Evolutionary conservation across 331 rosid species (phyloP).

Genomic region (Dryas integrifolia): DNA sequence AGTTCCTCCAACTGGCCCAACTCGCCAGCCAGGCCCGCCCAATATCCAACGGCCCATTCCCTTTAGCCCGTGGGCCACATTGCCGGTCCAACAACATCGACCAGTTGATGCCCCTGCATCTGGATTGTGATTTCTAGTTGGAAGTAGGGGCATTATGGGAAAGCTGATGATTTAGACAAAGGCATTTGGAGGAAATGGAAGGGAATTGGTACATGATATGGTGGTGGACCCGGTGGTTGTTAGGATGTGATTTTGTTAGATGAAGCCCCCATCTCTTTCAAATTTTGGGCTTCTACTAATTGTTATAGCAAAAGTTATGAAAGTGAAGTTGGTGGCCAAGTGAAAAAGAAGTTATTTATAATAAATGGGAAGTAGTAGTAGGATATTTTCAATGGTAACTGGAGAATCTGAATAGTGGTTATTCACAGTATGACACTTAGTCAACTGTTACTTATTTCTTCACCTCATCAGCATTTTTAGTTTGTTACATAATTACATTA

Average conservation of each 20-base stretch:
- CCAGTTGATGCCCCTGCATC: conserved; percentile 22
- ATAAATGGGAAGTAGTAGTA: neutral
- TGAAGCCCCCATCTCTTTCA: neutral
- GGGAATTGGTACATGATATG: neutral
- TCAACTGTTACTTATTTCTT: no score
- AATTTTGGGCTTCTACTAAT: neutral
- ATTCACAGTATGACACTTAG: no score
- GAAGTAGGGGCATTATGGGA: neutral
- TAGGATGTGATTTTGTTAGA: neutral
- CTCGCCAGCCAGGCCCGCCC: conserved; percentile 18
- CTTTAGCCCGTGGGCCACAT: conserved; percentile 61
- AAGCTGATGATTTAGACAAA: neutral
- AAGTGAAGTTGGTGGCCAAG: neutral
- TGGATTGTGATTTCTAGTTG: conserved; percentile 19
- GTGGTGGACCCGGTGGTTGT: neutral
- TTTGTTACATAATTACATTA: neutral
- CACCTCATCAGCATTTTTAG: no score
- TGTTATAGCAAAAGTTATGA: neutral
- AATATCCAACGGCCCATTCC: conserved; percentile 44
- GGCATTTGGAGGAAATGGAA: neutral
- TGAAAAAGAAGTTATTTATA: neutral
- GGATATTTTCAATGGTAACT: neutral
- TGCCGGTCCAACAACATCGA: conserved; percentile 39
- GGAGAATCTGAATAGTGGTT: neutral
- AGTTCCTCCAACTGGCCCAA: neutral